Base-by-base conservation (phyloP, 331 rosid species). In the Phaseolus coccineus region DNA sequence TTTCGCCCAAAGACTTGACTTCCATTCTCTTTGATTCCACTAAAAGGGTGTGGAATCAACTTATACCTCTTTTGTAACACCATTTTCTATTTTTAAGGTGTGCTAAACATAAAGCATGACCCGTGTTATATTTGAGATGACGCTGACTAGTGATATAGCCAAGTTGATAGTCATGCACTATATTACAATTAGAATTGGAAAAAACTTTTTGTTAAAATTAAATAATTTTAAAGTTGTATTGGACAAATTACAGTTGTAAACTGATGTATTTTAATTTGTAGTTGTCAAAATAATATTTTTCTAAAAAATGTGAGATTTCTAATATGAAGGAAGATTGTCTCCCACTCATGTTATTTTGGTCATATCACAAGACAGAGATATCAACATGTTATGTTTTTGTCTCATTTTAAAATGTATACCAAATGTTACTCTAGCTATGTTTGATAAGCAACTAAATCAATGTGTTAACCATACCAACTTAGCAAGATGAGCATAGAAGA, bases 401-500 rank as follows among this genome's bases (percentile, higher is more conserved):
- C 65, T 10, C n/a, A 4, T 61, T 14, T 30, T 30, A 5, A 14
- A 40, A 61, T 1, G 2, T 61, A 22, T 28, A 61, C 24, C 24
- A 30, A 28, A 28, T 30, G 22, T 19, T 22, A 3, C 6, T 56
- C 24, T 56, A 24, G 47, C 8, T 39, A 22, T 16, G 42, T 33
- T 79, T 58, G 14, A 24, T 58, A 8, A 25, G 44, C 7, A 62
- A 50, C 5, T 71, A 35, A 65, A 77, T 9, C 50, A 55, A 61
- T 5, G 47, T 35, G 69, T 19, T 0, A 44, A 76, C 22, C 82
- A 50, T 83, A 95, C 99, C 96, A 87, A 63, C 80, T 93, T 90
- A 42, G 98, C 93, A 39, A 93, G 90, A 82, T 93, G 92, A 39
- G 98, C 98, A 83, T 74, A 90, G 25, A 80, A 93, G 46, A 95